phyloP scores from a whole-genome alignment of 345 rosid genomes.

The Citrus maxima region DNA sequence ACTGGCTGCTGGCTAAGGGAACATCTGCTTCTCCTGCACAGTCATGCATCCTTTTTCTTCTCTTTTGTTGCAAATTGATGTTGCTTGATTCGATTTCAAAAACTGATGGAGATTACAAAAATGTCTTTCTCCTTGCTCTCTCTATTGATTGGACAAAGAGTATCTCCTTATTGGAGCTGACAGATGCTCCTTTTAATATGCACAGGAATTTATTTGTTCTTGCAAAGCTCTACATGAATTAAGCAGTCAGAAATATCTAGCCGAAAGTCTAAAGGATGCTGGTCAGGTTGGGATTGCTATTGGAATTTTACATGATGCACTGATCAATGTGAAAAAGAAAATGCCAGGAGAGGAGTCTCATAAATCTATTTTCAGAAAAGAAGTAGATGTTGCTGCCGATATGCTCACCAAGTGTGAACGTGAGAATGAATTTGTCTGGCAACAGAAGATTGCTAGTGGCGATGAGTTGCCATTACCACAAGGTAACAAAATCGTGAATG shows the following conservation, averaged over 20 bases:
- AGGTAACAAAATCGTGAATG: conserved; percentile 57
- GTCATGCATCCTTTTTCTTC: neutral
- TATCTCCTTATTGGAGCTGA: neutral
- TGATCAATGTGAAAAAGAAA: conserved; percentile 32
- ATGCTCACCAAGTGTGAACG: conserved; percentile 45
- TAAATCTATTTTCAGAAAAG: conserved; percentile 39
- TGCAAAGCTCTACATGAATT: conserved; percentile 61
- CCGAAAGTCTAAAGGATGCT: conserved; percentile 36
- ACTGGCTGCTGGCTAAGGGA: neutral
- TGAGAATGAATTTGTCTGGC: conserved; percentile 60
- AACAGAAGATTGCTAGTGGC: conserved; percentile 39
- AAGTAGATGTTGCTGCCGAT: conserved; percentile 41
- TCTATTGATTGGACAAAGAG: neutral
- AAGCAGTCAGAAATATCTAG: conserved; percentile 52
- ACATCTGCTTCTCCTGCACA: neutral
- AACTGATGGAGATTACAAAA: neutral
- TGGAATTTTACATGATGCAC: conserved; percentile 54
- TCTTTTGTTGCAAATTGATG: neutral
- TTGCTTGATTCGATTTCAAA: neutral
- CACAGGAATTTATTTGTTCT: conserved; percentile 58
- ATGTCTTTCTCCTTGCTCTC: neutral
- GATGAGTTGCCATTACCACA: conserved; percentile 53
- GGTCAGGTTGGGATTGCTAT: conserved; percentile 50
- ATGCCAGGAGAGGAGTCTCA: conserved; percentile 56
- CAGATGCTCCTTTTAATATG: neutral